A percentile compares a stretch with the other conserved stretches of the same genome.
Conservation (phyloP, 2,329 filamentous ascomycete genomes). For the Aureobasidium sp. region DNA sequence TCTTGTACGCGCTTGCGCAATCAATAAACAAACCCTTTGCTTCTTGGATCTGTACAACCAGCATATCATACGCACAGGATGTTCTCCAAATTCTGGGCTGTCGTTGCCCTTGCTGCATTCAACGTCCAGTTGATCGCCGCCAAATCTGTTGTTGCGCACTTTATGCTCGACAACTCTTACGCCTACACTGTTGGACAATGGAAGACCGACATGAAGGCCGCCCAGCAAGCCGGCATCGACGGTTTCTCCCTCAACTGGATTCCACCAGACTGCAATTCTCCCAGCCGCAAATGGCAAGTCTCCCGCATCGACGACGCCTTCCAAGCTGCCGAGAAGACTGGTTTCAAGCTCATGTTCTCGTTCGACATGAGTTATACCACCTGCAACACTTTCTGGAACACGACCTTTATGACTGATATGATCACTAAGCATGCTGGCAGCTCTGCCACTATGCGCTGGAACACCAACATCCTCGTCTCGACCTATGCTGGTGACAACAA, state of each 20-base stretch:
- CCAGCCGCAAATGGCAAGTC: slow-evolving; percentile 27
- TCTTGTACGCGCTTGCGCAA: background rate
- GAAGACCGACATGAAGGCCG: slow-evolving; percentile 29
- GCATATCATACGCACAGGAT: background rate
- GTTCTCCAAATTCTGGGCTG: slow-evolving; percentile 4
- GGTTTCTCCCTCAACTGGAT: slow-evolving; percentile 35
- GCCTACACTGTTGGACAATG: slow-evolving; percentile 30
- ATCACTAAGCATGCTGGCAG: slow-evolving; percentile 29
- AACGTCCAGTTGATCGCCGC: slow-evolving; percentile 24
- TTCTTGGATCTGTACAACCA: background rate
- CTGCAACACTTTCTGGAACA: slow-evolving; percentile 33
- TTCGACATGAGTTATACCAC: slow-evolving; percentile 34
- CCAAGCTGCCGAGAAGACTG: slow-evolving; percentile 27
- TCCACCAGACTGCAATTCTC: slow-evolving; percentile 29
- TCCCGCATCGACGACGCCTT: slow-evolving; percentile 33
- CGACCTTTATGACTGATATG: slow-evolving; percentile 30
- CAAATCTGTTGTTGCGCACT: slow-evolving; percentile 30
- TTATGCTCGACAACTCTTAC: slow-evolving; percentile 33
- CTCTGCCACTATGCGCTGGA: slow-evolving; percentile 31
- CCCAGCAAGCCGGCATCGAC: slow-evolving; percentile 31
- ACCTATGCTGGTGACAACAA: slow-evolving; percentile 32
- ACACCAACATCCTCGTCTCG: slow-evolving; percentile 32
- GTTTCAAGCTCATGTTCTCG: slow-evolving; percentile 33
- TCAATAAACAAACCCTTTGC: background rate
- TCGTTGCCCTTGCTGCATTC: slow-evolving; percentile 21